These are phyloP conservation scores for Tephrocybe rancida DNA, from an alignment of 768 basidiomycete species.

Conservation along the genomic window DNA sequence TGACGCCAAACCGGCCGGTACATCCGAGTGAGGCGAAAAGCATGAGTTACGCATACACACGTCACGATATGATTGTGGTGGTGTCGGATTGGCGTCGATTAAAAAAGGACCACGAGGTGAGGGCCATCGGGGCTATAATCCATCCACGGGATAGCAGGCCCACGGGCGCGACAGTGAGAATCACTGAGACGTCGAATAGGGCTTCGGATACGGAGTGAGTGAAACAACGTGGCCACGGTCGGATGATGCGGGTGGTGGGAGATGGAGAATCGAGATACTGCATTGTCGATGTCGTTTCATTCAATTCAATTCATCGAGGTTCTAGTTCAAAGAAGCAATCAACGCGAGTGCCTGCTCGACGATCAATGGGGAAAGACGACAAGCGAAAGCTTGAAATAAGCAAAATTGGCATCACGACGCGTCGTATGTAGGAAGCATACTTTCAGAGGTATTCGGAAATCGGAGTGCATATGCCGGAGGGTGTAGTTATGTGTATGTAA, in stretches of 20 bases:
- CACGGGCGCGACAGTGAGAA: constrained; percentile 8
- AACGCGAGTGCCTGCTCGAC: not conserved
- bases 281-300: not conserved
- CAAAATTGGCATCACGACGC: not conserved
- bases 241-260: constrained; percentile 1
- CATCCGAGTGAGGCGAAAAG: constrained; percentile 1
- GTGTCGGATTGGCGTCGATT: not conserved
- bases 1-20: not conserved
- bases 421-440: too few relatives aligned
- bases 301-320: not conserved
- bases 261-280: not conserved
- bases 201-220: not conserved
- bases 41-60: constrained; percentile 10
- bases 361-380: not conserved
- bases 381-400: not conserved
- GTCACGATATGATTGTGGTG: not conserved
- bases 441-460: not conserved
- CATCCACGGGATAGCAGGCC: not conserved
- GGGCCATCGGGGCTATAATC: not conserved
- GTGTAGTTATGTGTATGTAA: not conserved
- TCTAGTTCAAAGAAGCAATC: not conserved
- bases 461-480: not conserved
- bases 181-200: constrained; percentile 1
- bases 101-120: not conserved
- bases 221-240: not conserved